Evolutionary conservation across 306 rosid species (phyloP), one percentile per base, ranked within the genome.

Genomic region (Dalbergia oliveri): DNA sequence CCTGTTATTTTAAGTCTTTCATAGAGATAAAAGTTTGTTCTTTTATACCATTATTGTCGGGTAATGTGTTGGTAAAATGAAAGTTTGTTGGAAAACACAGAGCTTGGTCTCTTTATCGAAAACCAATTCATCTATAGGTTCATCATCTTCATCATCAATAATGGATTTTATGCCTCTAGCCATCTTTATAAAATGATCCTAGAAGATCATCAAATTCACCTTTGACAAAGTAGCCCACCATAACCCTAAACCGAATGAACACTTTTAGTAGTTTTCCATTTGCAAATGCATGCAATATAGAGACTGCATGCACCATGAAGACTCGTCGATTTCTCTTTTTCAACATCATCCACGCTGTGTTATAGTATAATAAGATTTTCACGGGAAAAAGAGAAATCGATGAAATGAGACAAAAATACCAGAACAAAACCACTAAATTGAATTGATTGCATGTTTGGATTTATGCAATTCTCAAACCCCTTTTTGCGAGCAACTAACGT

Each of bases 381-480:
- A 34, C 11, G 19, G 62, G 35, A 56, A 18, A 69, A 63, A 41
- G 10, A 60, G 18, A 78, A 23, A 14, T 26, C 54, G 31, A 44
- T 44, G 18, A 82, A 85, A 65, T 37, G 11, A 63, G 35, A 65
- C 9, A 58, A 16, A 21, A 69, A 49, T 1, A 23, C 64, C 11
- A 45, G 8, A 72, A 83, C 31, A 70, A 69, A 8, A 67, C 56
- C 75, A 79, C 34, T 16, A 64, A 73, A 56, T 50, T 83, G 80
- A 78, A 75, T 18, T 45, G 11, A 3, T 45, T 45, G 41, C 0
- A 1, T 37, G 7, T 37, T 37, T 37, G 5, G 7, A 6, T 37
- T 37, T 37, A 37, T 37, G 41, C 7, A 37, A 37, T 0, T 37
- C 0, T 37, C 41, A 37, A 37, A 3, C 50, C 11, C 50, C 4